These are phyloP conservation scores for Epichloe typhina DNA, from an alignment of 2,329 filamentous ascomycete species.

Conservation along the genomic window DNA sequence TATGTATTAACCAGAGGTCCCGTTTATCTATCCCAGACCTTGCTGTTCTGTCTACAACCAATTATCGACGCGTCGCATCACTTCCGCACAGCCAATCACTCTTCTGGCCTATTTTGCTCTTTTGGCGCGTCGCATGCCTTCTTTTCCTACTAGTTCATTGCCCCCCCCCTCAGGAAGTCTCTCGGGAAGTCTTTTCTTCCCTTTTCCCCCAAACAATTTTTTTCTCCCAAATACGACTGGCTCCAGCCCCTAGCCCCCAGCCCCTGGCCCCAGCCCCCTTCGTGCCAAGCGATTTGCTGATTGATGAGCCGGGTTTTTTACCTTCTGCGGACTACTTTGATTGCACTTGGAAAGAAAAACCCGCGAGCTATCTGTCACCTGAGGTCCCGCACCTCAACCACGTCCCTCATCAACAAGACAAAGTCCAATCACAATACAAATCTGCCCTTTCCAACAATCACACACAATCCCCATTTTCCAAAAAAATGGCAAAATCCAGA, in stretches of 20 bases:
- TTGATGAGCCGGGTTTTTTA: too few species aligned
- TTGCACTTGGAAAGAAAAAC: too few species aligned
- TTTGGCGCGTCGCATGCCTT: background rate
- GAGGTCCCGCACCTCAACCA: too few species aligned
- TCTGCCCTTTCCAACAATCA: background rate
- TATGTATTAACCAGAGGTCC: too few species aligned
- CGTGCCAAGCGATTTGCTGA: too few species aligned
- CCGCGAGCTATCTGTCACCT: too few species aligned
- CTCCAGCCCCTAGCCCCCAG: too few species aligned
- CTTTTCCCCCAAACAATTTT: background rate
- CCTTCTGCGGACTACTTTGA: too few species aligned
- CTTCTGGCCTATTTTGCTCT: background rate
- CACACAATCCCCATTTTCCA: background rate
- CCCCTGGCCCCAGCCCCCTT: too few species aligned
- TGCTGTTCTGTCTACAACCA: background rate
- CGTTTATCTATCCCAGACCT: background rate
- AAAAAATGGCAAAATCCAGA: conserved; percentile 3
- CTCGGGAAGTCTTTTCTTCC: background rate
- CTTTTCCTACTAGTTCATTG: background rate
- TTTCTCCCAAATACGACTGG: background rate
- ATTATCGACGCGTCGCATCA: conserved; percentile 1
- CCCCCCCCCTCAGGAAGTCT: background rate
- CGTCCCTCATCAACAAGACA: too few species aligned
- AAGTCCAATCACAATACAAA: too few species aligned
- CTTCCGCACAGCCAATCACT: background rate